A percentile compares a stretch with the other conserved stretches of the same genome.
phyloP scores from a whole-genome alignment of 2,329 filamentous ascomycete species.

The Cladosporium sp. region DNA sequence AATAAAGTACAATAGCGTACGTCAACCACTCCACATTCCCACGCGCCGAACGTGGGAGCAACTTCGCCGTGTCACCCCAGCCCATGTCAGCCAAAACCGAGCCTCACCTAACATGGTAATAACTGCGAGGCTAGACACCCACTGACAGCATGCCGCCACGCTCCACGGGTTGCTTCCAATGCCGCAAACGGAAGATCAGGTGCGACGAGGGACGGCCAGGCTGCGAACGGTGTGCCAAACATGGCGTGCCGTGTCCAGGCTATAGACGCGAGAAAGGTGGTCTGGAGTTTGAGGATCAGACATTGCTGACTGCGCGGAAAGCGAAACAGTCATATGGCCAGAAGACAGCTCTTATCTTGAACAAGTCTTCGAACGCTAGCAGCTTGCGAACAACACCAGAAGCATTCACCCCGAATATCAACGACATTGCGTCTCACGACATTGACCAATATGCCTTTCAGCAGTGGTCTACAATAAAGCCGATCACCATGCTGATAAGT shows the following conservation, averaged over 20 bases:
- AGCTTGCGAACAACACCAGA: neutral
- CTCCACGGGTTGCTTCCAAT: slow-evolving; percentile 21
- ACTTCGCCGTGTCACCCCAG: neutral
- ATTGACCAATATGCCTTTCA: neutral
- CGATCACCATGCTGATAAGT: neutral
- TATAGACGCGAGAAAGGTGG: slow-evolving; percentile 15
- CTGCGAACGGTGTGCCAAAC: slow-evolving; percentile 17
- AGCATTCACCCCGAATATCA: neutral
- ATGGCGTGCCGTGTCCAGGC: slow-evolving; percentile 16
- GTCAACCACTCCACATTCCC: slow-evolving; percentile 6
- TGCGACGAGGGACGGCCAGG: slow-evolving; percentile 16
- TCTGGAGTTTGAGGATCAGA: slow-evolving; percentile 17
- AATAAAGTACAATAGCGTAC: slow-evolving; percentile 3
- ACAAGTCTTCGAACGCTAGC: neutral
- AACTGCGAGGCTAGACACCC: neutral
- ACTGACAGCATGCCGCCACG: slow-evolving; percentile 25
- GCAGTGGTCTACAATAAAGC: neutral
- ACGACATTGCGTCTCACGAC: neutral
- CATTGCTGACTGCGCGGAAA: neutral
- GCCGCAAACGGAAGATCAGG: slow-evolving; percentile 16
- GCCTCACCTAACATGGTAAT: neutral
- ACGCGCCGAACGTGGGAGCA: neutral
- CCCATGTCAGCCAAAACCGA: neutral
- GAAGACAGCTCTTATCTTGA: neutral
- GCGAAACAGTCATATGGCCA: slow-evolving; percentile 5